Conservation (phyloP, 192 early-diverging fungal species). For the Mortierella antarctica region DNA sequence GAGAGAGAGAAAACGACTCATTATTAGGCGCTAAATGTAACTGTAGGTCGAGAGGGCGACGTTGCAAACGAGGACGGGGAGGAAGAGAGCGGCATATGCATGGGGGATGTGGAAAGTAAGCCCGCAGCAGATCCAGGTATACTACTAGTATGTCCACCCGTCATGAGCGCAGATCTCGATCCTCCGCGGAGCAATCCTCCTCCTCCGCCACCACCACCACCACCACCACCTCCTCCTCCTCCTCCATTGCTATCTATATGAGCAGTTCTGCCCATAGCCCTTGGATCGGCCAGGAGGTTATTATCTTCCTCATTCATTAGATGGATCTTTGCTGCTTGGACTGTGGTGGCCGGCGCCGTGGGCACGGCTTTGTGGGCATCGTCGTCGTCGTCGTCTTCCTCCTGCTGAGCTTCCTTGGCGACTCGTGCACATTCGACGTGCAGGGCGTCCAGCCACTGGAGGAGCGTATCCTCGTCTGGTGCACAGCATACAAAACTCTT, state of each 20-base stretch:
- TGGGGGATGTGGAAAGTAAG: too few relatives aligned
- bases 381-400: conserved; percentile 13
- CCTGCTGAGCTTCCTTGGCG: conserved; percentile 47
- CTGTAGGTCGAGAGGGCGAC: background rate
- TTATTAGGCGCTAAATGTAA: background rate
- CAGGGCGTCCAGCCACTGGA: conserved; percentile 64
- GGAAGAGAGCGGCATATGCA: too few relatives aligned
- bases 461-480: conserved; percentile 53
- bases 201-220: background rate
- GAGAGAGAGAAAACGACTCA: background rate
- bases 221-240: too few relatives aligned
- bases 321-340: background rate
- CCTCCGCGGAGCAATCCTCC: background rate
- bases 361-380: background rate
- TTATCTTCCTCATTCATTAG: background rate
- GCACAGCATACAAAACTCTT: conserved; percentile 65
- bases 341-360: background rate
- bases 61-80: too few relatives aligned
- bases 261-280: conserved; percentile 21
- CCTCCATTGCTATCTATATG: background rate
- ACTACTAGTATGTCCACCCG: background rate
- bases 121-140: too few relatives aligned
- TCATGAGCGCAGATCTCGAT: background rate
- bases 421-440: conserved; percentile 55
- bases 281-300: conserved; percentile 13